Conservation (phyloP, 352 stramenopile genomes). For the Phytophthora multivora region DNA sequence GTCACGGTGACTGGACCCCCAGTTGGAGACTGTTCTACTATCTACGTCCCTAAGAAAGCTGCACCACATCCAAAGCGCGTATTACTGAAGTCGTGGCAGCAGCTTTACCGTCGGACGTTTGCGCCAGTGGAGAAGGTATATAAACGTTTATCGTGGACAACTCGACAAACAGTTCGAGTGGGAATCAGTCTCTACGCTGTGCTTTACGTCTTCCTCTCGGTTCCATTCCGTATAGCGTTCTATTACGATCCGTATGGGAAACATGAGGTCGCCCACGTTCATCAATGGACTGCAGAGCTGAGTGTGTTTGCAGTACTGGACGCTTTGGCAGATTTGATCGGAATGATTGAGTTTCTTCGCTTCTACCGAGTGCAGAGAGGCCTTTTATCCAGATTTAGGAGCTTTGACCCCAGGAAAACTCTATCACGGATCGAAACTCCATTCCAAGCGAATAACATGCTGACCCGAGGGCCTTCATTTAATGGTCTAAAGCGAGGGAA, state of each 20-base stretch:
- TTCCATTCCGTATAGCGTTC: conserved; percentile 29
- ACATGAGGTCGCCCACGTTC: background rate
- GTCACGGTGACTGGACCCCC: too few relatives aligned
- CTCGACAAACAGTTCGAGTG: conserved; percentile 11
- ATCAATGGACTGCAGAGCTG: conserved; percentile 21
- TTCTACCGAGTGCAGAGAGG: conserved; percentile 17
- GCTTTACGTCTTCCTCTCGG: conserved; percentile 25
- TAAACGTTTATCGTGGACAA: conserved; percentile 11
- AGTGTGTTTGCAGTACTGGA: conserved; percentile 15
- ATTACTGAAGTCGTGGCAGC: too few relatives aligned
- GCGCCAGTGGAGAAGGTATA: too few relatives aligned
- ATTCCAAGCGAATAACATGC: background rate
- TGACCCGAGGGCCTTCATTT: conserved; percentile 16
- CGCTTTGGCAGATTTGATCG: conserved; percentile 18
- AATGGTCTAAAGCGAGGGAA: background rate
- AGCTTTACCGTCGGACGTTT: too few relatives aligned
- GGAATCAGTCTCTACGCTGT: conserved; percentile 19
- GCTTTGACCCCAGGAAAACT: conserved; percentile 4
- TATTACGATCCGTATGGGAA: conserved; percentile 23
- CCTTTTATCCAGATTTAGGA: conserved; percentile 10
- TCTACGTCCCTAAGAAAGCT: too few relatives aligned
- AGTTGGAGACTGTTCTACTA: too few relatives aligned
- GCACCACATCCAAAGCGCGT: too few relatives aligned
- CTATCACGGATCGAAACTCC: background rate
- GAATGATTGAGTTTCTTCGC: conserved; percentile 12